These are phyloP conservation scores for Fonsecaea pedrosoi DNA, from an alignment of 2,329 filamentous ascomycete species.

Conservation along the genomic window DNA sequence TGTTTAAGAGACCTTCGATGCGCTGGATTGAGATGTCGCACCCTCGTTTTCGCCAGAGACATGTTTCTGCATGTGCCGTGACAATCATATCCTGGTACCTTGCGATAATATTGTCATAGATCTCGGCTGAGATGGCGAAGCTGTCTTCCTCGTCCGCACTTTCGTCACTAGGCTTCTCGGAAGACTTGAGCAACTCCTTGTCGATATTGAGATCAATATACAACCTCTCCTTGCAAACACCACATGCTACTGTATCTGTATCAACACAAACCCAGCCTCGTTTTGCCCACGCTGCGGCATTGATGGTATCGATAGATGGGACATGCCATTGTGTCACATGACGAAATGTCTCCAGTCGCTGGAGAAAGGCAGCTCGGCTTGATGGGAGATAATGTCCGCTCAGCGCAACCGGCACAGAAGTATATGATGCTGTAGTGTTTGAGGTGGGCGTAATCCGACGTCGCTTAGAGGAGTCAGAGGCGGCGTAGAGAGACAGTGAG, in stretches of 20 bases:
- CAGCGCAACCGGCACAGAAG: slow-evolving; percentile 45
- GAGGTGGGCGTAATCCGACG: slow-evolving; percentile 36
- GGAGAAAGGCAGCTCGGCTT: slow-evolving; percentile 82
- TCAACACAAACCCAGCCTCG: slow-evolving; percentile 87
- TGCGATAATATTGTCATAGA: slow-evolving; percentile 71
- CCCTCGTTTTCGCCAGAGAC: slow-evolving; percentile 84
- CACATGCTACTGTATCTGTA: slow-evolving; percentile 83
- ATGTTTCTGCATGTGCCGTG: slow-evolving; percentile 77
- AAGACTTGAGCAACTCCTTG: slow-evolving; percentile 23
- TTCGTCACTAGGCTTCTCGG: slow-evolving; percentile 36
- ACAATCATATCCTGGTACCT: slow-evolving; percentile 77
- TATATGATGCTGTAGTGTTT: slow-evolving; percentile 38
- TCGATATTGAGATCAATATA: slow-evolving; percentile 76
- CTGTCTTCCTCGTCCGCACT: slow-evolving; percentile 47
- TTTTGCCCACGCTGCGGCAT: slow-evolving; percentile 94
- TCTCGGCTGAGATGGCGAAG: slow-evolving; percentile 36
- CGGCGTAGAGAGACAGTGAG: slow-evolving; percentile 24
- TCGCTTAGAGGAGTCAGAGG: slow-evolving; percentile 38
- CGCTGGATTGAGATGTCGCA: slow-evolving; percentile 79
- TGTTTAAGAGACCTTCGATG: slow-evolving; percentile 66
- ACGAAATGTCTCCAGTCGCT: slow-evolving; percentile 83
- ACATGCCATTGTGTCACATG: slow-evolving; percentile 85
- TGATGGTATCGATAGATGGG: slow-evolving; percentile 84
- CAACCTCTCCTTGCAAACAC: slow-evolving; percentile 82
- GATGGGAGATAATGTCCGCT: slow-evolving; percentile 80